These are phyloP conservation scores for Gentiana straminea DNA, from an alignment of 257 asterid genomes.

Conservation along the genomic window DNA sequence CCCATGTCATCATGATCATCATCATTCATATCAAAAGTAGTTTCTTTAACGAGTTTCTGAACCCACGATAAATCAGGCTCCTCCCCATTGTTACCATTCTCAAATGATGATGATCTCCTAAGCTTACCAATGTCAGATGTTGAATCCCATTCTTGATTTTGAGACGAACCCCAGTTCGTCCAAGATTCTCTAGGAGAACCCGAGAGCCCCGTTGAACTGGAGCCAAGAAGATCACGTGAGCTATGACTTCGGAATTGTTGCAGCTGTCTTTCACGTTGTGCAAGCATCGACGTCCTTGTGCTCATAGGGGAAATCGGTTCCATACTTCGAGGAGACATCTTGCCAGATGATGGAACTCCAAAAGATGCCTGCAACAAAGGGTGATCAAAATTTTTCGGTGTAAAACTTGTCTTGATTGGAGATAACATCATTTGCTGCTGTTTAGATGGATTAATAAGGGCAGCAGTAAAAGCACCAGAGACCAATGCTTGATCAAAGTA, in stretches of 20 bases:
- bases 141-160: slow-evolving; percentile 49
- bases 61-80: slow-evolving; percentile 94
- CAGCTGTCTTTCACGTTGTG: slow-evolving; percentile 47
- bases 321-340: slow-evolving; percentile 59
- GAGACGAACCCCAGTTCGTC: slow-evolving; percentile 56
- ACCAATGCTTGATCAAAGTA: slow-evolving; percentile 49
- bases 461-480: slow-evolving; percentile 56
- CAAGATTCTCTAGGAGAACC: slow-evolving; percentile 40
- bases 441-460: slow-evolving; percentile 54
- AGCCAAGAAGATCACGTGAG: slow-evolving; percentile 62
- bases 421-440: slow-evolving; percentile 64
- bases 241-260: slow-evolving; percentile 66
- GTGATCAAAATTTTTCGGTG: slow-evolving; percentile 51
- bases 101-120: slow-evolving; percentile 57
- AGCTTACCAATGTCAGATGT: slow-evolving; percentile 29
- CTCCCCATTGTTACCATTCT: slow-evolving; percentile 42
- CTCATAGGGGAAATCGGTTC: slow-evolving; percentile 72
- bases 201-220: slow-evolving; percentile 32
- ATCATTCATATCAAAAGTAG: slow-evolving; percentile 38
- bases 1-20: slow-evolving; percentile 27
- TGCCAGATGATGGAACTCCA: slow-evolving; percentile 48
- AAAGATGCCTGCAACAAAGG: slow-evolving; percentile 41
- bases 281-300: slow-evolving; percentile 51
- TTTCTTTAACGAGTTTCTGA: slow-evolving; percentile 70
- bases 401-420: slow-evolving; percentile 50